Percentiles rank a stretch among this genome's conserved stretches.
Evolutionary conservation across 345 rosid species (phyloP).

Genomic region (Streptanthus diversifolius): DNA sequence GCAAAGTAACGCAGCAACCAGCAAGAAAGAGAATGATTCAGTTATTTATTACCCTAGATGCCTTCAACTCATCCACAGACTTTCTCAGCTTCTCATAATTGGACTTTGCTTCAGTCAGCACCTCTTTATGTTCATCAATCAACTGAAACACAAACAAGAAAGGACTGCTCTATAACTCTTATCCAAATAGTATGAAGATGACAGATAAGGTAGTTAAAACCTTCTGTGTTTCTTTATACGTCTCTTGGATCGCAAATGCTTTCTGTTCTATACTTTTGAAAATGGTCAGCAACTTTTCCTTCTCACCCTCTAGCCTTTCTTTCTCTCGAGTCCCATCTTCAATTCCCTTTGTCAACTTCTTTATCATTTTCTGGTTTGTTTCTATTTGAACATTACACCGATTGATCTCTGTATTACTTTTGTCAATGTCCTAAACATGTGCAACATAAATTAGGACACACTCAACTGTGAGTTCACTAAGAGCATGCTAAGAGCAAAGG

Average conservation of each 20-base stretch:
- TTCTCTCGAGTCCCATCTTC: conserved; percentile 79
- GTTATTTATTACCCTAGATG: conserved; percentile 64
- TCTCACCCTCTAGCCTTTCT: conserved; percentile 62
- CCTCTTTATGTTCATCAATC: conserved; percentile 75
- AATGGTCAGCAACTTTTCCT: conserved; percentile 52
- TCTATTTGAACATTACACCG: conserved; percentile 86
- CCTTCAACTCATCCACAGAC: conserved; percentile 72
- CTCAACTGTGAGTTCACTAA: conserved; percentile 7
- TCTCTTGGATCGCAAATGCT: conserved; percentile 87
- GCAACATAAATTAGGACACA: conserved; percentile 28
- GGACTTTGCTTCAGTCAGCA: conserved; percentile 55
- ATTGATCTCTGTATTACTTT: conserved; percentile 76
- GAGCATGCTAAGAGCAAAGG: conserved; percentile 14
- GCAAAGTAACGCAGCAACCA: conserved; percentile 13
- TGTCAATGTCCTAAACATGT: conserved; percentile 74
- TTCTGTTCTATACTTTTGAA: conserved; percentile 75
- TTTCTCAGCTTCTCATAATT: conserved; percentile 69
- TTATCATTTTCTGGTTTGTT: conserved; percentile 78
- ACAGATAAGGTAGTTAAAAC: conserved; percentile 35
- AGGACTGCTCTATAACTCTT: not conserved
- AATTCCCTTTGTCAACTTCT: conserved; percentile 79
- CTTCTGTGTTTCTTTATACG: conserved; percentile 67
- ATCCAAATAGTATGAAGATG: conserved; percentile 14
- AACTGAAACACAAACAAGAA: conserved; percentile 40
- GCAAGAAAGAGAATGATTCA: conserved; percentile 13